phyloP scores from a whole-genome alignment of 495 filamentous ascomycete species.

The Polyplosphaeria fusca region DNA sequence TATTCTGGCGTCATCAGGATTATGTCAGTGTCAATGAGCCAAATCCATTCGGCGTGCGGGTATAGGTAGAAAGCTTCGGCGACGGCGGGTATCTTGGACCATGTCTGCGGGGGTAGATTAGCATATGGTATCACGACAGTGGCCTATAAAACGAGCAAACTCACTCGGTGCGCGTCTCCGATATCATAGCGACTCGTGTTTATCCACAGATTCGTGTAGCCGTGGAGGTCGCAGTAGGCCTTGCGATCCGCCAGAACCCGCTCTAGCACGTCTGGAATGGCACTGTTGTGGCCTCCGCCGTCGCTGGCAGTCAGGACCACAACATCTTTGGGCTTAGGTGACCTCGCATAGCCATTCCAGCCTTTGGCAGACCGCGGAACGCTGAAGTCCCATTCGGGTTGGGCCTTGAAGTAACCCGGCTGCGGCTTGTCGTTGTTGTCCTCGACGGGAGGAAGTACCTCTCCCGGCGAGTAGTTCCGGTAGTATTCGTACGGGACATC shows the following conservation, averaged over 20 bases:
- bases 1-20: conserved; percentile 41
- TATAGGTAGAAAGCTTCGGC: conserved; percentile 39
- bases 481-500: conserved; percentile 18
- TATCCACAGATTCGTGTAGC: conserved; percentile 43
- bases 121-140: neutral
- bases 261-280: conserved; percentile 40
- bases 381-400: conserved; percentile 25
- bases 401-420: conserved; percentile 26
- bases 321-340: conserved; percentile 27
- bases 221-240: conserved; percentile 39
- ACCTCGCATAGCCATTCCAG: conserved; percentile 23
- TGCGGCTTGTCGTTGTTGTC: conserved; percentile 21
- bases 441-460: neutral
- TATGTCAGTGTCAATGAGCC: conserved; percentile 44
- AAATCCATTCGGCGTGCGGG: conserved; percentile 43
- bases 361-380: conserved; percentile 18
- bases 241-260: conserved; percentile 36
- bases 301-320: conserved; percentile 43
- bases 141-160: neutral
- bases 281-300: conserved; percentile 43
- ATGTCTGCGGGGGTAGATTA: conserved; percentile 18
- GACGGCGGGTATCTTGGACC: conserved; percentile 44
- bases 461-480: conserved; percentile 16
- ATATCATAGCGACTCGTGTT: conserved; percentile 44
- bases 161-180: conserved; percentile 31